Base-by-base conservation (phyloP, 108 stramenopile genomes). In the Cyclotella distinguenda region DNA sequence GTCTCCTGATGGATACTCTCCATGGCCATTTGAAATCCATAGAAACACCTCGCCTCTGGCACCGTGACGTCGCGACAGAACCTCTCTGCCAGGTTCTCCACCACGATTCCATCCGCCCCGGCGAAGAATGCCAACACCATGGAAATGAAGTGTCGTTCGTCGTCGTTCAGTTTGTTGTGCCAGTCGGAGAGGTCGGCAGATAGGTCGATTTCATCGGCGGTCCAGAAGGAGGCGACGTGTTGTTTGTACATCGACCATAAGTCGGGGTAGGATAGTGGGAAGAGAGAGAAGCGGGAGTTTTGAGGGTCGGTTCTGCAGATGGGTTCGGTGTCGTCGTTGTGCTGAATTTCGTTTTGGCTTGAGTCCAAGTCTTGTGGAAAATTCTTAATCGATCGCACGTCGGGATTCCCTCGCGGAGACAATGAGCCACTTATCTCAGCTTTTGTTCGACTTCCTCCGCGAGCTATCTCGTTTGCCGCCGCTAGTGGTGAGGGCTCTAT, bases 161-260 rank as follows among this genome's bases (percentile, higher is more conserved):
- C 81, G 45, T 69, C 77, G 28, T 76, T 88, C 23, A 97, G 58
- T 30, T 87, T 87, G 26, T 84, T 77, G 16, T 89, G 88, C 97
- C 97, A 98, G 73, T 98, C 93, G 1, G 75, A 72, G 42, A 91
- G 45, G 74, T 98, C 97, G 19, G 91, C 76, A 4, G 89, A 89
- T 0, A 98, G 84, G 64, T 98, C 96, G 55, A 98, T 94, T 65
- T 98, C 97, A 66, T 98, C 97, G 4, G 94, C 95, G 12, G 97
- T 98, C 97, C 97, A 98, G 57, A 98, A 98, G 36, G 92, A 95
- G 0, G 97, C 97, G 47, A 96, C 96, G 35, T 94, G 90, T 64
- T 97, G 89, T 65, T 98, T 98, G 91, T 98, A 98, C 95, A 97
- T 95, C 45, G 83, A 77, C 97, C 98, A 95, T 1, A 95, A 70